Conservation (phyloP, 2,329 filamentous ascomycete genomes). For the Monilinia aucupariae region DNA sequence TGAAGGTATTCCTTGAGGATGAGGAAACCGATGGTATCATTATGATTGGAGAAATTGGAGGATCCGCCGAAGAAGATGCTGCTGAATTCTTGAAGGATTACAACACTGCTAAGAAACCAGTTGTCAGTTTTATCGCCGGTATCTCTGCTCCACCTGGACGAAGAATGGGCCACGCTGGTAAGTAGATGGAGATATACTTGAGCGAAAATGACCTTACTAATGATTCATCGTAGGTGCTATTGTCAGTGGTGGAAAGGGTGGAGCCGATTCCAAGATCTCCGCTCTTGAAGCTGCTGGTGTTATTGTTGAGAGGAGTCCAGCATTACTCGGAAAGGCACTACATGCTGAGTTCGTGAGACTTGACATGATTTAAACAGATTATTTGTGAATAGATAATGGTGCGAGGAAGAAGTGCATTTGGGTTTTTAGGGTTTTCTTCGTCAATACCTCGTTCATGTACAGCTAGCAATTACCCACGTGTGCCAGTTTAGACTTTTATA, state of each 20-base stretch:
- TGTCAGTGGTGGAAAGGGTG: conserved; percentile 94
- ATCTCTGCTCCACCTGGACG: conserved; percentile 94
- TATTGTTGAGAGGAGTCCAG: conserved; percentile 91
- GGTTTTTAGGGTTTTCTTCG: conserved; percentile 26
- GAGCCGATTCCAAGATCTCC: conserved; percentile 95
- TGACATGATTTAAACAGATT: conserved; percentile 69
- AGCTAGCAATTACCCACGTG: conserved; percentile 33
- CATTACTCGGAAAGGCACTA: conserved; percentile 84
- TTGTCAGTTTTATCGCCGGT: conserved; percentile 96
- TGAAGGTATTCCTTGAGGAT: conserved; percentile 94
- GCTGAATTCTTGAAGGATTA: conserved; percentile 90
- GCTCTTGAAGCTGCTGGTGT: conserved; percentile 91
- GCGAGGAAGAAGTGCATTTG: conserved; percentile 28
- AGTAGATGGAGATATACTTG: conserved; percentile 21
- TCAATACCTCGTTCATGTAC: conserved; percentile 36
- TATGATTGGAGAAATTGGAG: conserved; percentile 99
- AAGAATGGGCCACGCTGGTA: conserved; percentile 96
- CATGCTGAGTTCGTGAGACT: conserved; percentile 94
- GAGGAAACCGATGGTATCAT: conserved; percentile 98
- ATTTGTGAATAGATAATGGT: conserved; percentile 29
- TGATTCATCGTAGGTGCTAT: conserved; percentile 58
- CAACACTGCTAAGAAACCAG: conserved; percentile 92
- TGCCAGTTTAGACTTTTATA: conserved; percentile 18
- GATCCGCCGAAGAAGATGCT: conserved; percentile 94
- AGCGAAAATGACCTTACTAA: conserved; percentile 20